Conservation (phyloP, 805 yeast genomes). For the Ascoidea asiatica region DNA sequence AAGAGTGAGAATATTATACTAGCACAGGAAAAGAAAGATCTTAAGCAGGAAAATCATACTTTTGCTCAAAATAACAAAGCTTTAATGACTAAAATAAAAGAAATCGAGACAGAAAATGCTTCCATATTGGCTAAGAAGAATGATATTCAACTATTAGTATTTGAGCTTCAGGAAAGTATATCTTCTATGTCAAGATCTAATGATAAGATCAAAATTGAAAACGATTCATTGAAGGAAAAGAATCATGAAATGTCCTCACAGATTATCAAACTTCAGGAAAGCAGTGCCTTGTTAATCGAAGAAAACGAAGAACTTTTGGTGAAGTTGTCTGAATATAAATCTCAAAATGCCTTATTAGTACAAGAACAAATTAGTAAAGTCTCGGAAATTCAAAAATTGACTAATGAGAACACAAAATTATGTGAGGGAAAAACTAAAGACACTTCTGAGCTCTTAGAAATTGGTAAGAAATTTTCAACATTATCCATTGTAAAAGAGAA, state of each 20-base stretch:
- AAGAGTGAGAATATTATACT: too few relatives aligned
- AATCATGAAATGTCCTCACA: constrained; percentile 7
- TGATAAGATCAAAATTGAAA: not conserved
- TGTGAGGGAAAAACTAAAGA: too few relatives aligned
- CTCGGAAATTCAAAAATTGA: too few relatives aligned
- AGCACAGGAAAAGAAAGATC: not conserved
- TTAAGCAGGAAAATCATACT: not conserved
- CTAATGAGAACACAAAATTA: too few relatives aligned
- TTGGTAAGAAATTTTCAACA: too few relatives aligned
- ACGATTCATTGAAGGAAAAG: constrained; percentile 1
- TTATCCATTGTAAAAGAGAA: not conserved
- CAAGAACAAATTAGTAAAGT: too few relatives aligned
- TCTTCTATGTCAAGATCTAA: not conserved
- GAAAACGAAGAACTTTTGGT: not conserved
- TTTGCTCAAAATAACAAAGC: not conserved
- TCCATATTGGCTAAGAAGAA: too few relatives aligned
- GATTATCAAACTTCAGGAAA: constrained; percentile 6
- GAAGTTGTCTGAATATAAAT: not conserved
- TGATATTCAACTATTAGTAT: too few relatives aligned
- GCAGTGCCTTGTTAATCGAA: constrained; percentile 2
- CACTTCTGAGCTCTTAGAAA: too few relatives aligned
- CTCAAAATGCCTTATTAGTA: not conserved
- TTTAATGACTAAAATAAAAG: not conserved
- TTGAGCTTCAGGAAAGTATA: not conserved
- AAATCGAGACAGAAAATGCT: not conserved